A percentile compares a stretch with the other conserved stretches of the same genome.
Conservation (phyloP, 176 grass and related monocot genomes). For the Alloteropsis semialata region DNA sequence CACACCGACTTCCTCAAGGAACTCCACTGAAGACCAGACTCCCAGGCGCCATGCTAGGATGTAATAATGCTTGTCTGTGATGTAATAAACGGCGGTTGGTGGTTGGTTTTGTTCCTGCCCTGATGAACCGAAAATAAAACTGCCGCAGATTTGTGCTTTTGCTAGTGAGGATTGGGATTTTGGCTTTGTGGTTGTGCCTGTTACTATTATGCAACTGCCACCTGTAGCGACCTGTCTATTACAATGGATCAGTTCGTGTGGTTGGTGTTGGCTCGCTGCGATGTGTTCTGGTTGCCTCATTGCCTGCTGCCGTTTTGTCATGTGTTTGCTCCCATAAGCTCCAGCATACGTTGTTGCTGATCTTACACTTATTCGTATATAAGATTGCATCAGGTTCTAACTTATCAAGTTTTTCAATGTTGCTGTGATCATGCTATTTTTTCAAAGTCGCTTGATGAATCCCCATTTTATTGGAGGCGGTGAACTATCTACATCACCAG, state of each 20-base stretch:
- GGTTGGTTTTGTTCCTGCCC: background rate
- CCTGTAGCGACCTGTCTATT: constrained; percentile 1
- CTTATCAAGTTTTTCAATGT: no score
- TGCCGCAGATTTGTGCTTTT: background rate
- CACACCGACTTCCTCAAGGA: constrained; percentile 79
- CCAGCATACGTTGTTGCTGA: background rate
- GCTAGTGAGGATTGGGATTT: background rate
- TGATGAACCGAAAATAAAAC: constrained; percentile 7
- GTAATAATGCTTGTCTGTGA: background rate
- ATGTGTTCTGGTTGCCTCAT: background rate
- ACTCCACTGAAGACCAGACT: constrained; percentile 25
- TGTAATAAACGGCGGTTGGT: constrained; percentile 23
- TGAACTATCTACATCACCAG: background rate
- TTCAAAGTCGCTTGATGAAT: background rate
- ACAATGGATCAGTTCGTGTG: background rate
- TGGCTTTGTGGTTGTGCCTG: background rate
- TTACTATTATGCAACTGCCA: background rate
- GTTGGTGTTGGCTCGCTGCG: background rate
- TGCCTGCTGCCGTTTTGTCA: background rate
- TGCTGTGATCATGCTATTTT: background rate
- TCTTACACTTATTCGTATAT: background rate
- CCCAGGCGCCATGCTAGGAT: background rate
- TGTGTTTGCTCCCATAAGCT: background rate
- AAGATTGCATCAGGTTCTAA: background rate
- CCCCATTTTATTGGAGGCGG: no score